A percentile compares a stretch with the other conserved stretches of the same genome.
Evolutionary conservation across 345 rosid species (phyloP).

Genomic region (Physaria fendleri): DNA sequence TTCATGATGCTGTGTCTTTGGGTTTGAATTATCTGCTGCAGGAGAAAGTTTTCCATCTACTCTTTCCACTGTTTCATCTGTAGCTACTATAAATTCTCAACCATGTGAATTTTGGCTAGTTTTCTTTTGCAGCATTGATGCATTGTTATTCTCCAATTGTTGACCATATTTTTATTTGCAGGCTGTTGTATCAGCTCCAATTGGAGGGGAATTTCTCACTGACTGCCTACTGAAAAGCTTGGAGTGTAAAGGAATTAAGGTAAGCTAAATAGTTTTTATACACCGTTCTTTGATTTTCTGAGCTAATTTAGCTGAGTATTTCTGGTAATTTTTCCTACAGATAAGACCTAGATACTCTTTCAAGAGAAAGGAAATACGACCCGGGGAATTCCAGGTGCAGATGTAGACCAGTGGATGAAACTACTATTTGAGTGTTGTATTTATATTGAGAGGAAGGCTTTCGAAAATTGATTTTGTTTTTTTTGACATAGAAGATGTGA

Average conservation of each 20-base stretch:
- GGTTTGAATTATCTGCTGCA: not conserved
- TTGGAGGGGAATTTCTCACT: constrained; percentile 89
- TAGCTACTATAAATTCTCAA: not conserved
- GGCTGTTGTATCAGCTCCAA: constrained; percentile 71
- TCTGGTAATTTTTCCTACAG: constrained; percentile 36
- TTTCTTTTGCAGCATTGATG: not conserved
- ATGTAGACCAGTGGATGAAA: constrained; percentile 11
- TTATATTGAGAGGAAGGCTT: not conserved
- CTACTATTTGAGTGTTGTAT: constrained; percentile 2
- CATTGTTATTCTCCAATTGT: not conserved
- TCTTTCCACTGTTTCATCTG: not conserved
- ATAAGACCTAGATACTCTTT: constrained; percentile 95
- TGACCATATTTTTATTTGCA: constrained; percentile 1
- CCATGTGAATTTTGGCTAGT: not conserved
- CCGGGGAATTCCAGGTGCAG: constrained; percentile 84
- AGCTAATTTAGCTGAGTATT: not conserved
- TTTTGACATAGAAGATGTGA: not conserved
- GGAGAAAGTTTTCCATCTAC: not conserved
- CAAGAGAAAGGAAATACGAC: constrained; percentile 81
- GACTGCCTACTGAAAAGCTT: constrained; percentile 93
- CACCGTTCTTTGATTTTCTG: not conserved
- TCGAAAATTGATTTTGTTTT: not conserved
- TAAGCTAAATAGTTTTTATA: constrained; percentile 32
- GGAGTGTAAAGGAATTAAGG: constrained; percentile 82
- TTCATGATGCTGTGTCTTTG: not conserved